These are phyloP conservation scores for Cutaneotrichosporon sp. DNA, from an alignment of 1,284 basidiomycete species.

Conservation along the genomic window DNA sequence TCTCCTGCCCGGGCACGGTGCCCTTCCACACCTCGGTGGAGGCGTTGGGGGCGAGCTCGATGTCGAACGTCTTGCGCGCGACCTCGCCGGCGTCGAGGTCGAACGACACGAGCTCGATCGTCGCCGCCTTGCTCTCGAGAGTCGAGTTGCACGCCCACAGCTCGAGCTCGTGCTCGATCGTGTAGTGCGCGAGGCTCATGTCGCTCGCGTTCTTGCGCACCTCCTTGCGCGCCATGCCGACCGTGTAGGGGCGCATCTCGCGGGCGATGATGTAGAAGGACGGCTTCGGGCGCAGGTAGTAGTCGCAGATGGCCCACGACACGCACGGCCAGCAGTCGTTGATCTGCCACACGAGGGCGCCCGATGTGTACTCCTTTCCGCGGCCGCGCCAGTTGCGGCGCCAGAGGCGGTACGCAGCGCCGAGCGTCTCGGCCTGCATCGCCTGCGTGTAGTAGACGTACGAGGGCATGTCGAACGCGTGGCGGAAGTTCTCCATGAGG, in stretches of 20 bases:
- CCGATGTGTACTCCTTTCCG: constrained; percentile 69
- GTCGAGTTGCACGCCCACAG: constrained; percentile 84
- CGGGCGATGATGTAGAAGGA: constrained; percentile 70
- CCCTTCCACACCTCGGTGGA: constrained; percentile 78
- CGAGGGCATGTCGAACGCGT: constrained; percentile 82
- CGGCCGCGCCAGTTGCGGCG: constrained; percentile 71
- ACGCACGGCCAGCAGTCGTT: constrained; percentile 82
- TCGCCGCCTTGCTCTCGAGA: constrained; percentile 61
- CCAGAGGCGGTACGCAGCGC: constrained; percentile 72
- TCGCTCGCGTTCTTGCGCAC: constrained; percentile 62
- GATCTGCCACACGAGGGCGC: constrained; percentile 81
- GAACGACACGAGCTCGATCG: constrained; percentile 68
- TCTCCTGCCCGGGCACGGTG: constrained; percentile 65
- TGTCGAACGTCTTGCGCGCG: constrained; percentile 58
- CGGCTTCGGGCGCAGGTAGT: constrained; percentile 74
- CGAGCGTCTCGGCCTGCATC: constrained; percentile 78
- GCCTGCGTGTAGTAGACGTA: constrained; percentile 79
- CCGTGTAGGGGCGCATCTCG: constrained; percentile 70
- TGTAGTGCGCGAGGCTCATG: constrained; percentile 65
- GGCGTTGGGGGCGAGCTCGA: constrained; percentile 68
- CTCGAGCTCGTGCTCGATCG: constrained; percentile 62
- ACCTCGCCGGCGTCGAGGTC: constrained; percentile 59
- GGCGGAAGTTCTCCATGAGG: constrained; percentile 81
- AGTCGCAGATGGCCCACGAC: constrained; percentile 76
- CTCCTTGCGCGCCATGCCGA: constrained; percentile 72